phyloP scores from a whole-genome alignment of 1,284 basidiomycete genomes.

The Boletus semigastroideus region DNA sequence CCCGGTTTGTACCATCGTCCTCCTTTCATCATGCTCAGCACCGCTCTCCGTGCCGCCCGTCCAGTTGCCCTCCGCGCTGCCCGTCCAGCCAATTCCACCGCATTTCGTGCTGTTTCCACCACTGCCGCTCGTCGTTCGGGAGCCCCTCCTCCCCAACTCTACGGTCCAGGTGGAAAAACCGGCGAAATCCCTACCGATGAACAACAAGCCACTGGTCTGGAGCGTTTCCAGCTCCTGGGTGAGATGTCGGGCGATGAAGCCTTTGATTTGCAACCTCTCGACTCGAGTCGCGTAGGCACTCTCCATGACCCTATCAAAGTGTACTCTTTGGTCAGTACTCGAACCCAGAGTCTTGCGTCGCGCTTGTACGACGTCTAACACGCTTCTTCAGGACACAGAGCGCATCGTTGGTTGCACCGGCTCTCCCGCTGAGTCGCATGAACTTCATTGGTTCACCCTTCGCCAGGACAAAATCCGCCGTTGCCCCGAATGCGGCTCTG shows the following conservation, averaged over 20 bases:
- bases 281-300: conserved; percentile 87
- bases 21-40: conserved; percentile 40
- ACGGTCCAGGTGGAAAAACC: conserved; percentile 71
- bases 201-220: conserved; percentile 94
- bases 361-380: background rate
- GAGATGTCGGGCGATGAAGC: conserved; percentile 87
- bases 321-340: conserved; percentile 74
- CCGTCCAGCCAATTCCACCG: conserved; percentile 32
- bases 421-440: conserved; percentile 88
- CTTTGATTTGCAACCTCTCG: conserved; percentile 88
- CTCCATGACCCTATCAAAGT: conserved; percentile 86
- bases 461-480: conserved; percentile 68
- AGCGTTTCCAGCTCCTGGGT: conserved; percentile 91
- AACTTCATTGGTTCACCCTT: conserved; percentile 81
- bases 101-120: conserved; percentile 57
- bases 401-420: conserved; percentile 92
- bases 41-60: conserved; percentile 40
- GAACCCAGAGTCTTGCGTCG: background rate
- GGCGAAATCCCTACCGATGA: conserved; percentile 84
- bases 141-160: conserved; percentile 65
- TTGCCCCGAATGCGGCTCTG: conserved; percentile 90
- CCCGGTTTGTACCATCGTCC: conserved; percentile 29
- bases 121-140: conserved; percentile 53
- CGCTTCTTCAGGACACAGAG: conserved; percentile 57
- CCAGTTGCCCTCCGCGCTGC: conserved; percentile 36